Evolutionary conservation across 2,329 filamentous ascomycete species (phyloP).

Genomic region (Aspergillus quadrilineatus): DNA sequence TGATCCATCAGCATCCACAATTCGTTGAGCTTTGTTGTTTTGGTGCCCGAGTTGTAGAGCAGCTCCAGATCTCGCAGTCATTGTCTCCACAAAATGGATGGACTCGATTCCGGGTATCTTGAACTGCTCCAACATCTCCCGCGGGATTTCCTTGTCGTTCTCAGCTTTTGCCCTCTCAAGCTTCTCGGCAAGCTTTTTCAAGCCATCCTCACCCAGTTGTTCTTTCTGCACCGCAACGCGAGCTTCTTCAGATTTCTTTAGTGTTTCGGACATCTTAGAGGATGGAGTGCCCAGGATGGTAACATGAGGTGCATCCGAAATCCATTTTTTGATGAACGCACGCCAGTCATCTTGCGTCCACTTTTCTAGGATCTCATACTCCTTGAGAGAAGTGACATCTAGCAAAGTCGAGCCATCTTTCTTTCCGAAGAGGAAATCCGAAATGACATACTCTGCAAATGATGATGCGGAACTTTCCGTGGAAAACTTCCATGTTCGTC

Average conservation of each 20-base stretch:
- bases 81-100: slow-evolving; percentile 90
- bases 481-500: slow-evolving; percentile 76
- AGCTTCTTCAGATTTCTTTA: slow-evolving; percentile 77
- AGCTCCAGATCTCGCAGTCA: slow-evolving; percentile 76
- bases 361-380: slow-evolving; percentile 66
- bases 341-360: slow-evolving; percentile 89
- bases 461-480: slow-evolving; percentile 79
- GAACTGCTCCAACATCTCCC: slow-evolving; percentile 76
- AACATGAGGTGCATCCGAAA: slow-evolving; percentile 80
- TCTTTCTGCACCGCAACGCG: slow-evolving; percentile 76
- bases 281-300: slow-evolving; percentile 89
- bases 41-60: slow-evolving; percentile 69
- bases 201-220: slow-evolving; percentile 75
- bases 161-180: slow-evolving; percentile 81
- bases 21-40: slow-evolving; percentile 68
- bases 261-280: slow-evolving; percentile 70
- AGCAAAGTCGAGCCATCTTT: slow-evolving; percentile 75
- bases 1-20: slow-evolving; percentile 68
- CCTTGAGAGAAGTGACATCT: slow-evolving; percentile 53
- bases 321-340: slow-evolving; percentile 76
- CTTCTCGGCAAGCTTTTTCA: slow-evolving; percentile 70
- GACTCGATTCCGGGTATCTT: slow-evolving; percentile 81
- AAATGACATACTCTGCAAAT: slow-evolving; percentile 82
- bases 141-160: slow-evolving; percentile 84
- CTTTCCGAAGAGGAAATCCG: slow-evolving; percentile 86